Evolutionary conservation across 345 rosid genomes (phyloP).

Genomic region (Xanthoceras sorbifolium): DNA sequence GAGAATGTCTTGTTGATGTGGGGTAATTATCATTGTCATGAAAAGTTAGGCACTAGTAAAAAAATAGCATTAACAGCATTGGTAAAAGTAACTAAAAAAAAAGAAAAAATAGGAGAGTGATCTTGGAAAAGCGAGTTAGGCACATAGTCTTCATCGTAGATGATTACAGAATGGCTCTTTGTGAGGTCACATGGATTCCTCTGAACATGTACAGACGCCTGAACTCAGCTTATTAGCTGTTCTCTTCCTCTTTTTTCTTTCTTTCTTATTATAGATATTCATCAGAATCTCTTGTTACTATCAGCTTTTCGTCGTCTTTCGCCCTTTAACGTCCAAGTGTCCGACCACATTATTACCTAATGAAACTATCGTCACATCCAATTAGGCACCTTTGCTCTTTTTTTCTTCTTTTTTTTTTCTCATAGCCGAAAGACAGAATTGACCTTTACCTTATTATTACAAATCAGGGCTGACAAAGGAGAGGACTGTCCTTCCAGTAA

Average conservation of each 20-base stretch:
- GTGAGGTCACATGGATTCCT: conserved; percentile 74
- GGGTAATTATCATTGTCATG: neutral
- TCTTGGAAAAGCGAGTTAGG: conserved; percentile 31
- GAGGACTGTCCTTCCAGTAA: conserved; percentile 22
- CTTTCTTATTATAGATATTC: conserved; percentile 17
- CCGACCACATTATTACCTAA: conserved; percentile 48
- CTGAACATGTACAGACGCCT: conserved; percentile 42
- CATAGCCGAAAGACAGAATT: neutral
- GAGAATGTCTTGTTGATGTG: conserved; percentile 41
- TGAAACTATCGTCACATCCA: conserved; percentile 38
- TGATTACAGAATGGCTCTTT: conserved; percentile 42
- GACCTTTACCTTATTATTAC: neutral
- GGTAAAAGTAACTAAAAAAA: neutral
- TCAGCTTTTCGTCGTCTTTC: conserved; percentile 50
- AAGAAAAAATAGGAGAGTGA: neutral
- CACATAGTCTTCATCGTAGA: conserved; percentile 22
- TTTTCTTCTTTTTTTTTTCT: too few relatives aligned
- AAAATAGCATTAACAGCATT: neutral
- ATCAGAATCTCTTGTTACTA: conserved; percentile 35
- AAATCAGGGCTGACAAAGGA: conserved; percentile 12
- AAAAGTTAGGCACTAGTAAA: neutral
- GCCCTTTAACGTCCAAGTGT: conserved; percentile 37
- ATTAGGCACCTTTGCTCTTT: conserved; percentile 24
- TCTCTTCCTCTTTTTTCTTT: neutral
- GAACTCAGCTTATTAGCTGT: conserved; percentile 17